Percentiles rank a stretch among this genome's conserved stretches.
Conservation (phyloP, 2,329 filamentous ascomycete genomes). For the Neofusicoccum parvum region DNA sequence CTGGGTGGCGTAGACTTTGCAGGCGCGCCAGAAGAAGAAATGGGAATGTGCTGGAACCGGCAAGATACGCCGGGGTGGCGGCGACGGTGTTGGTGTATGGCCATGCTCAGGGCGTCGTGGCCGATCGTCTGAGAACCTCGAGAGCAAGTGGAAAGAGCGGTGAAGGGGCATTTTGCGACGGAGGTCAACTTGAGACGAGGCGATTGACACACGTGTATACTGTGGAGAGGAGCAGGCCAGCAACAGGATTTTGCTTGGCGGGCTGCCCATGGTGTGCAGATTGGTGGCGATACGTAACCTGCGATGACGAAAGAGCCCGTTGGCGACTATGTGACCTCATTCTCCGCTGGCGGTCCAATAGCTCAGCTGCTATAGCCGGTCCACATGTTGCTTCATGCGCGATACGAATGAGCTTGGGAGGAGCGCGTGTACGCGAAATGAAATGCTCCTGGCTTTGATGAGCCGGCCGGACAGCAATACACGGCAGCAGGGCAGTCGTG, state of each 20-base stretch:
- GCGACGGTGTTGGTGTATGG: not conserved
- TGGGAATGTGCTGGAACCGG: not conserved
- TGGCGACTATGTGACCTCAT: not conserved
- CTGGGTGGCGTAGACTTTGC: not conserved
- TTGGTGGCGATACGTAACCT: not conserved
- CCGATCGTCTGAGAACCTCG: not conserved
- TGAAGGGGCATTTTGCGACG: not conserved
- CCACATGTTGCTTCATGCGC: not conserved
- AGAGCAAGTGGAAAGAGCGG: conserved; percentile 2
- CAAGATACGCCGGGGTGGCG: not conserved
- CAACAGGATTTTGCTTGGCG: conserved; percentile 2
- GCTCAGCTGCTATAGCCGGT: conserved; percentile 1
- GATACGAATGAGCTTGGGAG: not conserved
- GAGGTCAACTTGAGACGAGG: not conserved
- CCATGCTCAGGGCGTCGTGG: not conserved
- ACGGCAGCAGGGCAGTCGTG: not conserved
- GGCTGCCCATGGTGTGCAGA: not conserved
- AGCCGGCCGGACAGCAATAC: not conserved
- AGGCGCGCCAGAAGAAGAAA: not conserved
- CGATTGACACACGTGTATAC: not conserved
- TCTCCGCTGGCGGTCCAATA: not conserved
- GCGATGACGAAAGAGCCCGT: not conserved
- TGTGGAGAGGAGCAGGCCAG: not conserved
- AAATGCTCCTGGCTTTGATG: not conserved
- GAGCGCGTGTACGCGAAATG: not conserved